phyloP scores from a whole-genome alignment of 352 stramenopile species.

The Phytophthora constricta region DNA sequence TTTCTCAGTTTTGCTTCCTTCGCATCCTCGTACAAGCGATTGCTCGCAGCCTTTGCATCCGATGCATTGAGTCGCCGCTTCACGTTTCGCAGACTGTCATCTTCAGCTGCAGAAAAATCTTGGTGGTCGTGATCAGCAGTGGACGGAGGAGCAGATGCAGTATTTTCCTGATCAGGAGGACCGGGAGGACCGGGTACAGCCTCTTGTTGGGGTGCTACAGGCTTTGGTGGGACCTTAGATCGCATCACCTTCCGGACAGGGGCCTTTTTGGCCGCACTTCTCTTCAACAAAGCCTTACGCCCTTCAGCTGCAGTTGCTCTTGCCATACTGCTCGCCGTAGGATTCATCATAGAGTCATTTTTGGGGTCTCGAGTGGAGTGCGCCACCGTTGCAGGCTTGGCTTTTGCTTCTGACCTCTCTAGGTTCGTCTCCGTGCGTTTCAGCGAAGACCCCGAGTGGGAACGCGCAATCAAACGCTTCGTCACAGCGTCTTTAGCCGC shows the following conservation, averaged over 20 bases:
- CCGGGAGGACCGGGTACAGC: not conserved
- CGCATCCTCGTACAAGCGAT: conserved; percentile 67
- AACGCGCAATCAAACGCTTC: conserved; percentile 21
- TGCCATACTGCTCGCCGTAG: conserved; percentile 35
- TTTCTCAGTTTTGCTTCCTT: conserved; percentile 65
- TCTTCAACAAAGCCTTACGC: conserved; percentile 30
- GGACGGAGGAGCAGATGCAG: conserved; percentile 5
- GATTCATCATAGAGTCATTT: conserved; percentile 38
- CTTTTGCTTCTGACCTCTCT: conserved; percentile 9
- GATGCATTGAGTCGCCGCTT: conserved; percentile 63
- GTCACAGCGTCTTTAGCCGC: conserved; percentile 10
- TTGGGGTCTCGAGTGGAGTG: conserved; percentile 19
- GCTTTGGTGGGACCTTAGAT: conserved; percentile 1
- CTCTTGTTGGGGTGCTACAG: not conserved
- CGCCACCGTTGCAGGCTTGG: conserved; percentile 4
- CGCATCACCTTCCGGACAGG: conserved; percentile 18
- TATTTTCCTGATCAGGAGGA: conserved; percentile 2
- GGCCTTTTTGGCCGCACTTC: conserved; percentile 18
- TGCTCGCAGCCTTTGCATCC: conserved; percentile 59
- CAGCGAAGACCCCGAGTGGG: conserved; percentile 7
- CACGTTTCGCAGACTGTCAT: conserved; percentile 36
- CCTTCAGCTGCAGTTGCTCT: conserved; percentile 33
- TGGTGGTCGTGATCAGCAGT: not conserved
- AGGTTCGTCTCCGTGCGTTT: conserved; percentile 11
- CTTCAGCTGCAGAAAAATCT: not conserved